phyloP scores from a whole-genome alignment of 768 basidiomycete species.

The Flagelloscypha sp. region DNA sequence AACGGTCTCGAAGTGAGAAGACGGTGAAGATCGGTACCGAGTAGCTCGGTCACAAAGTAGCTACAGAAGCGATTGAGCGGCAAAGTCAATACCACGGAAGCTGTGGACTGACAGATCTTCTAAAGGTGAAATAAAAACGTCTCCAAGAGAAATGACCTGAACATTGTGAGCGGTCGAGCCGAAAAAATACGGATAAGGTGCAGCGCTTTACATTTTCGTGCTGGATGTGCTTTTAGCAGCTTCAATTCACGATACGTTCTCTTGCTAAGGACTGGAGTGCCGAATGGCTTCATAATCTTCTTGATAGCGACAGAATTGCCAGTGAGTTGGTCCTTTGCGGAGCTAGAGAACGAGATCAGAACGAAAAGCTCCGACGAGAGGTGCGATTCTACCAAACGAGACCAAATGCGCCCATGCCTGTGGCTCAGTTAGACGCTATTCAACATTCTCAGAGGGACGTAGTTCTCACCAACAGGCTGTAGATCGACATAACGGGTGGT shows the following conservation, averaged over 20 bases:
- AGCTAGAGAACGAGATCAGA: slow-evolving; percentile 37
- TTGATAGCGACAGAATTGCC: slow-evolving; percentile 95
- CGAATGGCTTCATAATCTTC: slow-evolving; percentile 99
- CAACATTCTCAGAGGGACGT: slow-evolving; percentile 6
- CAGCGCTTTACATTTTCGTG: slow-evolving; percentile 80
- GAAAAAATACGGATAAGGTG: slow-evolving; percentile 3
- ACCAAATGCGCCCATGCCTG: slow-evolving; percentile 80
- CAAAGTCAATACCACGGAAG: neutral
- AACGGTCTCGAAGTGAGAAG: slow-evolving; percentile 92
- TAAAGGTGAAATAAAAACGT: slow-evolving; percentile 99
- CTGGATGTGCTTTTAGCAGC: slow-evolving; percentile 94
- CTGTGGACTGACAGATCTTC: slow-evolving; percentile 76
- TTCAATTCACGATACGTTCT: slow-evolving; percentile 97
- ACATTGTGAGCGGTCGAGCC: slow-evolving; percentile 2
- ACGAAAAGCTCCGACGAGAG: slow-evolving; percentile 5
- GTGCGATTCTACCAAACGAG: slow-evolving; percentile 72
- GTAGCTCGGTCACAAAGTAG: slow-evolving; percentile 97
- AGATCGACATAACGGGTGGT: slow-evolving; percentile 99
- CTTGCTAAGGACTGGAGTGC: slow-evolving; percentile 96
- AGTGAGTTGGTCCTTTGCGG: slow-evolving; percentile 91
- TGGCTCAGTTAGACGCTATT: slow-evolving; percentile 12
- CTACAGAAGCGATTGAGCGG: slow-evolving; percentile 31
- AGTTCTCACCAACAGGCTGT: slow-evolving; percentile 83
- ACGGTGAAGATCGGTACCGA: slow-evolving; percentile 97
- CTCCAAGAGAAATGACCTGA: slow-evolving; percentile 96